phyloP scores from a whole-genome alignment of 139 green algal genomes.

The Eudorina sp. region DNA sequence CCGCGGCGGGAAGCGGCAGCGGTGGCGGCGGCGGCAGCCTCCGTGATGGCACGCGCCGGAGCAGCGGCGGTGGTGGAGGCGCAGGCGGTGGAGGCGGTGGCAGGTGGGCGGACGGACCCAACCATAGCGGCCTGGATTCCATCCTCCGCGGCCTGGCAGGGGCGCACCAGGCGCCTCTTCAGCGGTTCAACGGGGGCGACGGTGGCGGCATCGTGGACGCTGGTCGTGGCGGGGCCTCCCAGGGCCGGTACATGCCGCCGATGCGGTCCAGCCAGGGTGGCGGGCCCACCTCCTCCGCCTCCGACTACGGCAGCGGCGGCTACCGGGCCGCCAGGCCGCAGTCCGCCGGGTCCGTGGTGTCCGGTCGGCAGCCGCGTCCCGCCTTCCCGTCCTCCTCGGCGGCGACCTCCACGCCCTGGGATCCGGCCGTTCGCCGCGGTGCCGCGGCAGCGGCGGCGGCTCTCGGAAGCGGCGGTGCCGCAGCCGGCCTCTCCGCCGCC shows the following conservation, averaged over 20 bases:
- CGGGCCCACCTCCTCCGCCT: too few relatives aligned
- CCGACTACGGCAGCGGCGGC: neutral
- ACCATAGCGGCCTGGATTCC: neutral
- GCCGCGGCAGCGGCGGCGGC: neutral
- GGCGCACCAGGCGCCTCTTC: neutral
- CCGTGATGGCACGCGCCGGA: neutral
- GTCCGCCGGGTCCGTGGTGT: neutral
- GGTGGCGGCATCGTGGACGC: neutral
- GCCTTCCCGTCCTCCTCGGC: neutral
- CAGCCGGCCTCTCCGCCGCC: neutral
- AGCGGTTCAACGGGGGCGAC: neutral
- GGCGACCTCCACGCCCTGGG: neutral
- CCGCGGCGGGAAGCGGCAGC: neutral
- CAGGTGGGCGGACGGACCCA: neutral
- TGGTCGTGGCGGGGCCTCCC: neutral
- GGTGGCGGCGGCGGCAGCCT: neutral
- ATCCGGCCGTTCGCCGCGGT: neutral
- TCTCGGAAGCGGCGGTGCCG: neutral
- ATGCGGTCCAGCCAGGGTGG: too few relatives aligned
- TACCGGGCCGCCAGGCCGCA: neutral
- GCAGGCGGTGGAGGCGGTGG: neutral
- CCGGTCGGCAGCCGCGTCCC: too few relatives aligned
- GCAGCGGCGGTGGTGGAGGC: neutral
- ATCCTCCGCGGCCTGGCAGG: neutral
- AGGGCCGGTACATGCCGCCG: constrained; percentile 17